phyloP scores from a whole-genome alignment of 805 yeast genomes.

The Priceomyces melissophilus region DNA sequence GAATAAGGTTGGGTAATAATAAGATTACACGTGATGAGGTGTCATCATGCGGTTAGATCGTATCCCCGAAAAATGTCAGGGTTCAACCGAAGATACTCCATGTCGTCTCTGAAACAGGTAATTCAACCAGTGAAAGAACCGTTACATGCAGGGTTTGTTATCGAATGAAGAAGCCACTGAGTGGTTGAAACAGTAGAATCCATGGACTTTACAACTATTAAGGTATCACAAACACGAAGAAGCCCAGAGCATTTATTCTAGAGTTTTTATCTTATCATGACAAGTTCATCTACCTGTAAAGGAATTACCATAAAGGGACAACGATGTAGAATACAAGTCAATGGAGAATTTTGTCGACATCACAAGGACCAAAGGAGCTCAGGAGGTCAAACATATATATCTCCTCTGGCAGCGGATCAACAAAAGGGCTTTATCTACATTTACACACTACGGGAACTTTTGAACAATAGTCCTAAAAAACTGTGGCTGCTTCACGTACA shows the following conservation, averaged over 20 bases:
- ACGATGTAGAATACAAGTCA: constrained; percentile 31
- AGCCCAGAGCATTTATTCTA: no score
- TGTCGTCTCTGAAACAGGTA: no score
- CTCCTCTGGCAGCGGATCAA: neutral
- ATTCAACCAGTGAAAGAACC: no score
- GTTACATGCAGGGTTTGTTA: no score
- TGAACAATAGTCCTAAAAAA: constrained; percentile 18
- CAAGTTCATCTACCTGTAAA: constrained; percentile 21
- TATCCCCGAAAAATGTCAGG: neutral
- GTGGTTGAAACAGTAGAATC: no score
- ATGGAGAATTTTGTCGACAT: constrained; percentile 30
- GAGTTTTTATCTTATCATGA: no score
- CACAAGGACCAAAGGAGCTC: constrained; percentile 18
- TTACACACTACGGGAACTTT: constrained; percentile 44
- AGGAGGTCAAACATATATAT: neutral
- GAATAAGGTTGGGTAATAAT: no score
- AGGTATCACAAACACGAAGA: no score
- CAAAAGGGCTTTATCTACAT: constrained; percentile 39
- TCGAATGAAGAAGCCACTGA: no score
- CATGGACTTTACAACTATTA: no score
- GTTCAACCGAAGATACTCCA: no score
- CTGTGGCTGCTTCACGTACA: constrained; percentile 36
- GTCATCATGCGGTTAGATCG: neutral
- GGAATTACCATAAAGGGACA: constrained; percentile 42
- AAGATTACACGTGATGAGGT: no score